Evolutionary conservation across 2,329 filamentous ascomycete genomes (phyloP).

Genomic region (Claviceps paspali): DNA sequence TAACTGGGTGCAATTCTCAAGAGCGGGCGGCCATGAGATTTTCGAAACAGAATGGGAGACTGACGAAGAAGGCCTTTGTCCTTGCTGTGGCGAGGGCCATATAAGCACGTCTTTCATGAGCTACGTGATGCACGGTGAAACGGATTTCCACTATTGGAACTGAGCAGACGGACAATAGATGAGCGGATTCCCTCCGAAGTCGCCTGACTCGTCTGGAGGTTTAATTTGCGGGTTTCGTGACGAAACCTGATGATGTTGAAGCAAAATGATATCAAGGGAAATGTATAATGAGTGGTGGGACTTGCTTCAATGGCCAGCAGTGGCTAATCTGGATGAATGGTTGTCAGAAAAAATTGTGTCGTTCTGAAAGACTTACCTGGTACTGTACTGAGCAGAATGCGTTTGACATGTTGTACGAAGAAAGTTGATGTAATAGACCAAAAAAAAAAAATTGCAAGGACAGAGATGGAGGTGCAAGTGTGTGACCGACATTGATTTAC

Average conservation of each 20-base stretch:
- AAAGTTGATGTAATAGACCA: neutral
- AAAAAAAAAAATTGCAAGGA: neutral
- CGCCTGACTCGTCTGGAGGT: neutral
- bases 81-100: slow-evolving; percentile 25
- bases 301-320: neutral
- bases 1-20: slow-evolving; percentile 33
- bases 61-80: slow-evolving; percentile 22
- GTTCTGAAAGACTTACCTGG: neutral
- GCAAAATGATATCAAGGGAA: neutral
- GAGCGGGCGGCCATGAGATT: slow-evolving; percentile 23
- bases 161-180: too few relatives aligned
- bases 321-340: neutral
- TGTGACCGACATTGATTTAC: too few relatives aligned
- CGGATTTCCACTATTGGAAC: slow-evolving; percentile 2
- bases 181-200: too few relatives aligned
- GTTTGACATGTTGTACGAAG: neutral
- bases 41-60: slow-evolving; percentile 17
- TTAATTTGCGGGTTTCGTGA: neutral
- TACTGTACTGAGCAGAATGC: neutral
- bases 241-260: neutral
- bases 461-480: too few relatives aligned
- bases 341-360: neutral
- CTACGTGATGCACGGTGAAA: slow-evolving; percentile 11
- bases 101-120: slow-evolving; percentile 20
- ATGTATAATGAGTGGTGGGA: too few relatives aligned